These are phyloP conservation scores for Botrytis tulipae DNA, from an alignment of 2,329 filamentous ascomycete genomes.

Conservation along the genomic window DNA sequence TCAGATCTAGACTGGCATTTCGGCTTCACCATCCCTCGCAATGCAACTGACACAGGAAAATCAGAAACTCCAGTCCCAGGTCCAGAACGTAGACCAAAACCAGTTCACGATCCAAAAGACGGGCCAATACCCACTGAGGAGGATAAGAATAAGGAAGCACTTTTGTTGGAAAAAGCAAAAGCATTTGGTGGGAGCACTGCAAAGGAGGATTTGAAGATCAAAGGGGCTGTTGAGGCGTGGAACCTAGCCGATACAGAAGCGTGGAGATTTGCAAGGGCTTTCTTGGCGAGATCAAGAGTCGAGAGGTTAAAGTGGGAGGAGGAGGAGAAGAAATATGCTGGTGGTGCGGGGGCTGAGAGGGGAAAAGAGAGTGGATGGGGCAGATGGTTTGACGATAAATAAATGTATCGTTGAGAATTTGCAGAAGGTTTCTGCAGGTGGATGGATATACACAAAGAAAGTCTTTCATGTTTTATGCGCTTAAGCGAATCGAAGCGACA, in stretches of 20 bases:
- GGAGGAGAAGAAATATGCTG: conserved; percentile 63
- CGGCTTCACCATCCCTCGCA: conserved; percentile 74
- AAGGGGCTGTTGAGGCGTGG: conserved; percentile 61
- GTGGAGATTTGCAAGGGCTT: conserved; percentile 73
- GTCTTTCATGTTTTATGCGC: background rate
- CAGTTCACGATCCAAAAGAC: conserved; percentile 47
- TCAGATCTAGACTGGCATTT: conserved; percentile 85
- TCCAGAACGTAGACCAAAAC: conserved; percentile 54
- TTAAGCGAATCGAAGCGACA: background rate
- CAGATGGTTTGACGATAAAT: conserved; percentile 36
- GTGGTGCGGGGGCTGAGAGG: conserved; percentile 51
- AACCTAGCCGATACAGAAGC: conserved; percentile 72
- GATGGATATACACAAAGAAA: background rate
- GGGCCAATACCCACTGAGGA: conserved; percentile 52
- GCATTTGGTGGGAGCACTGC: conserved; percentile 46
- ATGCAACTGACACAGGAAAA: conserved; percentile 51
- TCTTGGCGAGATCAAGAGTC: conserved; percentile 58
- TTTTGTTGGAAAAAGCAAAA: conserved; percentile 54
- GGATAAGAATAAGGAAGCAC: conserved; percentile 54
- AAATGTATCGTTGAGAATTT: background rate
- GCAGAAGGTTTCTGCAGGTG: background rate
- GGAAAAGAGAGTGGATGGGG: conserved; percentile 33
- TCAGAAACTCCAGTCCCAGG: conserved; percentile 58
- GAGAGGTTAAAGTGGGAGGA: conserved; percentile 69
- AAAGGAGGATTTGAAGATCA: conserved; percentile 46